Evolutionary conservation across 2,329 filamentous ascomycete species (phyloP).

Genomic region (Penicillium sp.): DNA sequence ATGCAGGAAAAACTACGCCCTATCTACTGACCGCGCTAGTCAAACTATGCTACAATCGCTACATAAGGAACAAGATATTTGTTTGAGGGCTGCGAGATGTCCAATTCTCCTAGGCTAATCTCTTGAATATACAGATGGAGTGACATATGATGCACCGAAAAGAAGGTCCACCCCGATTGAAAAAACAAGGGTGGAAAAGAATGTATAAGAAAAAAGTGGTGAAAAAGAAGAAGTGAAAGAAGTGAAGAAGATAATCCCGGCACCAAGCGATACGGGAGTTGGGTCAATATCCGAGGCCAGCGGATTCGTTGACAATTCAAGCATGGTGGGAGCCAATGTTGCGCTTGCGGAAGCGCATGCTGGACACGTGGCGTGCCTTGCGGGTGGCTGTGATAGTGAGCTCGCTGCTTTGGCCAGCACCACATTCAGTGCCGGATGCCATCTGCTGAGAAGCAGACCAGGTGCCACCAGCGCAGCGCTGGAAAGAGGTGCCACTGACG

Average conservation of each 20-base stretch:
- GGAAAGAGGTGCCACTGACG: constrained; percentile 57
- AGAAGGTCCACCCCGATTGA: constrained; percentile 1
- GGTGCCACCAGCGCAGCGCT: constrained; percentile 61
- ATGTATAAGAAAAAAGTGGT: neutral
- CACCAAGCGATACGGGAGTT: neutral
- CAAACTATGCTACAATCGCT: neutral
- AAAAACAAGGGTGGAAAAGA: constrained; percentile 4
- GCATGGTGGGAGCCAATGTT: constrained; percentile 23
- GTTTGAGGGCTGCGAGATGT: constrained; percentile 4
- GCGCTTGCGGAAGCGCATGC: constrained; percentile 33
- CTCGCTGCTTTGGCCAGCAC: constrained; percentile 33
- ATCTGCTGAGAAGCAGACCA: constrained; percentile 56
- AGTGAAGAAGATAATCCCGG: neutral
- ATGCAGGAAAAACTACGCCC: no score
- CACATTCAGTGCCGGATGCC: constrained; percentile 58
- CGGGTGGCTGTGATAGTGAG: constrained; percentile 27
- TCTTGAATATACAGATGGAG: constrained; percentile 23
- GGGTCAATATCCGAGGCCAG: constrained; percentile 19
- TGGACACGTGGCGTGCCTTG: constrained; percentile 29
- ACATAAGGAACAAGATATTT: neutral
- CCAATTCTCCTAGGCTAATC: constrained; percentile 6
- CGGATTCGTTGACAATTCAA: constrained; percentile 18
- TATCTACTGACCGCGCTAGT: neutral
- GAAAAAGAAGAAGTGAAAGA: neutral
- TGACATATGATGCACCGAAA: constrained; percentile 12